Conservation (phyloP, 495 filamentous ascomycete genomes). For the Aspergillus biplanus region DNA sequence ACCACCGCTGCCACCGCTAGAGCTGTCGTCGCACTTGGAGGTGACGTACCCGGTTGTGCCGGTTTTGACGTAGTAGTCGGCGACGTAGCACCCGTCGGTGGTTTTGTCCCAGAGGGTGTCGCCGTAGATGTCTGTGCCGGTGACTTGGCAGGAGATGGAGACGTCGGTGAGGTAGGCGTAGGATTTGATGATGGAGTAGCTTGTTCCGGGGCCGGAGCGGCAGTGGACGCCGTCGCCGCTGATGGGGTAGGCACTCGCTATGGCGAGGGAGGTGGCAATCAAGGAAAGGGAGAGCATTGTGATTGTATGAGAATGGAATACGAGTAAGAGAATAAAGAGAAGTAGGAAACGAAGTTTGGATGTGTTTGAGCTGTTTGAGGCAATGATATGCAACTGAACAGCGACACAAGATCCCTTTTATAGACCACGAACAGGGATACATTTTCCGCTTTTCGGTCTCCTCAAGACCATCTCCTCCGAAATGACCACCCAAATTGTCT, state of each 20-base stretch:
- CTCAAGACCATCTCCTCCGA: neutral
- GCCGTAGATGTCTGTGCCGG: neutral
- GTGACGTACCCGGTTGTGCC: slow-evolving; percentile 5
- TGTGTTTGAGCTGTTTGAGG: neutral
- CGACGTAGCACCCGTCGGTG: slow-evolving; percentile 7
- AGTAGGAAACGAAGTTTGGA: neutral
- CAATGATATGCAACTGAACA: neutral
- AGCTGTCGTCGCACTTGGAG: neutral
- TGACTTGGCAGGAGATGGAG: neutral
- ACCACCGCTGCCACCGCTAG: neutral
- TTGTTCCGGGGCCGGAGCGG: neutral
- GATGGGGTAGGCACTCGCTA: slow-evolving; percentile 1
- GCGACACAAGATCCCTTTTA: neutral
- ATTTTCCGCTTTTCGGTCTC: neutral
- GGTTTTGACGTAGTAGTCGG: slow-evolving; percentile 6
- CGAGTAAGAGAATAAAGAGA: neutral
- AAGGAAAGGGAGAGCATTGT: neutral
- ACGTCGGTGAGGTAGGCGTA: slow-evolving; percentile 8
- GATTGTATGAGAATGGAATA: neutral
- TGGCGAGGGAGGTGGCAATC: neutral
- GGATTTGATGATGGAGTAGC: neutral
- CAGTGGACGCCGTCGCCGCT: neutral
- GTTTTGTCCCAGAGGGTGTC: slow-evolving; percentile 4
- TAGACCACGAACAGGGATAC: neutral
- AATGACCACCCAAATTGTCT: neutral